Evolutionary conservation across 768 basidiomycete species (phyloP), one percentile per base, ranked within the genome.

Genomic region (Cystofilobasidium bisporidii): DNA sequence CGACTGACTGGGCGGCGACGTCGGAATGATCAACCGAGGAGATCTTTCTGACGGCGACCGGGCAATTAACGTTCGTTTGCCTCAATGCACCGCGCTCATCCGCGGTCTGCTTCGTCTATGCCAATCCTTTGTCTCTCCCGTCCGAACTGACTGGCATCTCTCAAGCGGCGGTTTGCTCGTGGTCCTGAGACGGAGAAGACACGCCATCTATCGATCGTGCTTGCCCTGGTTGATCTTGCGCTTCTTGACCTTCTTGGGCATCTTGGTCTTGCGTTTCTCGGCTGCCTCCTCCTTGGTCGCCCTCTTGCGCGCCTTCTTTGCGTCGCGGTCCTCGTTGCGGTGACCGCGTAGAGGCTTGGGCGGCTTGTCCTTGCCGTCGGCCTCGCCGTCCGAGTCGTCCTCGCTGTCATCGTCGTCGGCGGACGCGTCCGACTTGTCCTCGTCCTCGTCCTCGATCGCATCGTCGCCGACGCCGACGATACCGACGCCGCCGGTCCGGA

Each of bases 181-280:
- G n/a, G n/a, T n/a, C n/a, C n/a, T n/a, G 48, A 50, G 4, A 50
- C n/a, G 48, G 26, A 20, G 48, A n/a, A n/a, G n/a, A n/a, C 22
- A 50, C 3, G 22, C 22, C 3, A 24, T 32, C 53, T 55, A 56
- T 32, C 53, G 53, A 30, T 56, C 53, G 30, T 56, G 53, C 53
- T 56, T 56, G 40, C 45, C 60, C 40, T 61, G 40, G 26, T 90
- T 96, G 72, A 97, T 82, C 71, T 83, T 83, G 48, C 85, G 83
- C 79, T 90, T 90, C 81, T 97, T 98, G 78, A 94, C 91, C 48
- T 87, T 85, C 75, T 98, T 98, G 56, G 93, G 89, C 82, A 97
- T 91, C 80, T 98, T 98, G 72, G 83, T 81, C 77, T 91, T 90
- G 70, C 94, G 82, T 76, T 83, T 88, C 79, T 96, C 92, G 73